Evolutionary conservation across 75 land plant species (phyloP).

Genomic region (Azolla pinnata): DNA sequence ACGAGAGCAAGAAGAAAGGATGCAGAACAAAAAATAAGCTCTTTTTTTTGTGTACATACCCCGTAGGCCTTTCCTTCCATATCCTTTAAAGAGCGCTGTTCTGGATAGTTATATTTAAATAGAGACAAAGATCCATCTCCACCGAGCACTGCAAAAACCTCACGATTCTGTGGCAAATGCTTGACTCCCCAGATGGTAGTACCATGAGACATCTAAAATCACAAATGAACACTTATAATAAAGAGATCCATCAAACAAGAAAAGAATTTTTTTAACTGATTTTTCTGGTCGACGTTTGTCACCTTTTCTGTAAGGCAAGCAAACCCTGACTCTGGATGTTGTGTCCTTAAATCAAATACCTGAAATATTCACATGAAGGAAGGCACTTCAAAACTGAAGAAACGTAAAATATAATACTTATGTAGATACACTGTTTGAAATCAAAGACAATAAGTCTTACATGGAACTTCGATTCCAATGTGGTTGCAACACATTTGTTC

Average conservation of each 20-base stretch:
- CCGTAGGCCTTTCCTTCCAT: conserved; percentile 26
- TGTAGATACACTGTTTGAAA: too few relatives aligned
- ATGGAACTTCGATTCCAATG: conserved; percentile 38
- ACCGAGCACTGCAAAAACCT: conserved; percentile 33
- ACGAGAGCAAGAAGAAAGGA: too few relatives aligned
- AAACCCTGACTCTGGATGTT: conserved; percentile 37
- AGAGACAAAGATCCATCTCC: conserved; percentile 43
- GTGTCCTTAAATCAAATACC: conserved; percentile 31
- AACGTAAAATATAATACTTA: too few relatives aligned
- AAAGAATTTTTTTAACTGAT: background rate
- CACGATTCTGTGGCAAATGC: conserved; percentile 41
- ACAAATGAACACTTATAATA: background rate
- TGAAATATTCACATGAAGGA: too few relatives aligned
- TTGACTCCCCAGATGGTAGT: conserved; percentile 41
- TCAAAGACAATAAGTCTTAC: conserved; percentile 3
- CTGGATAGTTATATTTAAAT: conserved; percentile 29
- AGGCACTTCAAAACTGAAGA: too few relatives aligned
- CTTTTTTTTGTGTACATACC: conserved; percentile 2
- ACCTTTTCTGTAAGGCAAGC: conserved; percentile 28
- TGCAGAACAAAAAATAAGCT: background rate
- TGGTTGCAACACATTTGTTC: conserved; percentile 45
- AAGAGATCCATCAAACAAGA: background rate
- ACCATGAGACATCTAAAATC: conserved; percentile 23
- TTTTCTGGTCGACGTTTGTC: background rate
- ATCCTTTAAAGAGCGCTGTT: conserved; percentile 23